Conservation (phyloP, 2,329 filamentous ascomycete species). For the Alternaria triticimaculans region DNA sequence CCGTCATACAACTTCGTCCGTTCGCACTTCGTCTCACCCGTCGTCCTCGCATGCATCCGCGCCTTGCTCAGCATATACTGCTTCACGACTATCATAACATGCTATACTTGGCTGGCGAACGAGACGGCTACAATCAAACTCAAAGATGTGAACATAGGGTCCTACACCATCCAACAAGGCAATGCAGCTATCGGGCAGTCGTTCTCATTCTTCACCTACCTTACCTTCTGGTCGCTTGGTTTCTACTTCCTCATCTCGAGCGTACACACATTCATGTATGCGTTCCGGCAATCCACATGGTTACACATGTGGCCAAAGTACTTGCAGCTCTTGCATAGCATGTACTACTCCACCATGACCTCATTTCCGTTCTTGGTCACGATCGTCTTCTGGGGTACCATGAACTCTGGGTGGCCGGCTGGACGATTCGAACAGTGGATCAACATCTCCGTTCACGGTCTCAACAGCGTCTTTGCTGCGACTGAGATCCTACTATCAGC, state of each 20-base stretch:
- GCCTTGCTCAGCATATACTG: conserved; percentile 64
- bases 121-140: conserved; percentile 25
- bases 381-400: conserved; percentile 49
- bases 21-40: conserved; percentile 76
- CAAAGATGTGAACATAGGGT: conserved; percentile 34
- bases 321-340: conserved; percentile 43
- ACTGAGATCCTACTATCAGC: conserved; percentile 75
- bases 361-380: conserved; percentile 50
- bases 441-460: conserved; percentile 74
- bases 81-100: conserved; percentile 71
- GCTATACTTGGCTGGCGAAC: conserved; percentile 63
- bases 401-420: conserved; percentile 52
- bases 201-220: conserved; percentile 81
- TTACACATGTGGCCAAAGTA: conserved; percentile 43
- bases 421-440: conserved; percentile 52
- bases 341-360: conserved; percentile 48
- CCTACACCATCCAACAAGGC: conserved; percentile 65
- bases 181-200: conserved; percentile 64
- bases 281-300: conserved; percentile 34
- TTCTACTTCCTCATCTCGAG: conserved; percentile 76
- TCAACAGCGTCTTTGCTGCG: conserved; percentile 74
- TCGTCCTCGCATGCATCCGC: conserved; percentile 64
- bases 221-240: conserved; percentile 79
- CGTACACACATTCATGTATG: conserved; percentile 71
- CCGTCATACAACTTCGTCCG: conserved; percentile 71